Base-by-base conservation (phyloP, 139 green algal species). In the Nannochloris sp. region DNA sequence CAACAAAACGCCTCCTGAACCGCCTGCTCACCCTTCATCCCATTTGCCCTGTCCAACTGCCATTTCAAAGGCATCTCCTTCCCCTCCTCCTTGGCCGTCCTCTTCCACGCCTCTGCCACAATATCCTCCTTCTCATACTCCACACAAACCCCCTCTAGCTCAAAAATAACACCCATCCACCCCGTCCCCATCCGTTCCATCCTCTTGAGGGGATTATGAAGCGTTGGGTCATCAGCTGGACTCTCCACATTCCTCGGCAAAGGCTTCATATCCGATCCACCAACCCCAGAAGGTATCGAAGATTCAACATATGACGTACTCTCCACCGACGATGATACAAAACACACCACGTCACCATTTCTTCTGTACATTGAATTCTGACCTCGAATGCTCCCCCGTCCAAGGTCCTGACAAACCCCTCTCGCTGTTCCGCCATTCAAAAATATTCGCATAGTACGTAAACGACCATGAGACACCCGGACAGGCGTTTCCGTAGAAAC, bases 121-220 rank as follows among this genome's bases (percentile, higher is more conserved):
- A 66, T 31, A 43, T 66, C 60, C 8, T 40, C 60, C 37, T 85
- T 70, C 44, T 68, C 63, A 40, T 83, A 72, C 45, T 73, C 65
- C 20, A 78, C 49, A 46, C 61, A 67, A 17, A 95, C 86, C 6
- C 89, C 89, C 59, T 96, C 84, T 48, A 84, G 84, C 62, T 96
- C 89, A 45, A 93, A 68, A 30, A 97, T 87, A 28, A 79, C 89
- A 16, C 90, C 90, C 71, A 97, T 89, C 91, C 91, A 97, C 33
- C 74, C 86, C 3, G 86, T 90, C 23, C 81, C 68, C 31, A 96
- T 59, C 0, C 85, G 74, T 51, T 94, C 61, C 63, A 86, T 71
- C 8, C 87, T 69, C 29, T 73, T 37, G n/a, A 73, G 61, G 11
- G 71, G 71, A 50, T 78, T 78, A 43, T 66, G 60, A 37, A 66